phyloP scores from a whole-genome alignment of 345 rosid species.

The Populus deltoides region DNA sequence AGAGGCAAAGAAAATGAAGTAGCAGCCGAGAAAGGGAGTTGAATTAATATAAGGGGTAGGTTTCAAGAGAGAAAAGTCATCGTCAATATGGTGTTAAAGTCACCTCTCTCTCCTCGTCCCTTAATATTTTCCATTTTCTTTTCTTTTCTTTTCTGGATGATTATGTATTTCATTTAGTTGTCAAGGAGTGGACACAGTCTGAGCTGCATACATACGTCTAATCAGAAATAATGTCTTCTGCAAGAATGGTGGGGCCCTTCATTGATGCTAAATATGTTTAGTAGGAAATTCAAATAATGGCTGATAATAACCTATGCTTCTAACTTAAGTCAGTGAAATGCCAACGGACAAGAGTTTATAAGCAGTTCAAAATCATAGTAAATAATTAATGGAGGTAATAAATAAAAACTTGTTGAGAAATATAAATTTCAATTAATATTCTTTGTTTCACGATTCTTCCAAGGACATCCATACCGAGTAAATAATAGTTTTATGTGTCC shows the following conservation, averaged over 20 bases:
- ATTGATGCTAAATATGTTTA: slow-evolving; percentile 16
- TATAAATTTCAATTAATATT: background rate
- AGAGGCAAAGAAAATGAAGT: slow-evolving; percentile 46
- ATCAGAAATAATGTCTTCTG: slow-evolving; percentile 41
- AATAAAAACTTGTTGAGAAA: background rate
- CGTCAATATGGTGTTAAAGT: slow-evolving; percentile 21
- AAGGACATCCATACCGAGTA: background rate
- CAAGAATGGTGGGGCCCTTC: slow-evolving; percentile 38
- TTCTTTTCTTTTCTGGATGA: background rate
- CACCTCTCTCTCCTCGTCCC: background rate
- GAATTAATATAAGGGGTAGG: slow-evolving; percentile 44
- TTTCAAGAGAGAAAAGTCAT: slow-evolving; percentile 27
- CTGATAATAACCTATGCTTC: slow-evolving; percentile 30
- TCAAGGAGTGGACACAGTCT: slow-evolving; percentile 7
- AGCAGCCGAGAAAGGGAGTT: slow-evolving; percentile 37
- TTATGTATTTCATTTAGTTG: background rate
- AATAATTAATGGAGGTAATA: too few relatives aligned
- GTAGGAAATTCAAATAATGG: background rate
- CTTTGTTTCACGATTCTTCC: background rate
- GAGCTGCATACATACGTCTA: slow-evolving; percentile 34
- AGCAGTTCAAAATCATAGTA: background rate
- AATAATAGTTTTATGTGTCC: background rate
- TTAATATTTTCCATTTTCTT: background rate
- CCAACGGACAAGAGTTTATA: background rate
- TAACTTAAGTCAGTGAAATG: slow-evolving; percentile 16